These are phyloP conservation scores for Pythium coloratum DNA, from an alignment of 352 stramenopile genomes.

Conservation along the genomic window DNA sequence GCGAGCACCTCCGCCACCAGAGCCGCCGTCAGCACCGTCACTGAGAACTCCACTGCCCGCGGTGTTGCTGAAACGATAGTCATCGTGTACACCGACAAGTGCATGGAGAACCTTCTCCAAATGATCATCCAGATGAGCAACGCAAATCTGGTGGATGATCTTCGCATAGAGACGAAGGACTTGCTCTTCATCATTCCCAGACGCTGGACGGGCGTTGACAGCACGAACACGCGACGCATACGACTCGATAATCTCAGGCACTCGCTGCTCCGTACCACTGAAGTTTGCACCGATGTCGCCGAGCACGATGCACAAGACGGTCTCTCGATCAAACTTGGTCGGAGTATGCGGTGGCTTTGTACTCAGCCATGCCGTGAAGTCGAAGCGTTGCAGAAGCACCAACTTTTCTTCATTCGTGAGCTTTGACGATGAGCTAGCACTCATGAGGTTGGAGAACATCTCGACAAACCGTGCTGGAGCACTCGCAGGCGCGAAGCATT, in stretches of 20 bases:
- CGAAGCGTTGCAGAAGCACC: slow-evolving; percentile 68
- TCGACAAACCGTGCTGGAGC: slow-evolving; percentile 78
- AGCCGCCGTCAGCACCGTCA: slow-evolving; percentile 8
- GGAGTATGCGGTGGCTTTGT: slow-evolving; percentile 46
- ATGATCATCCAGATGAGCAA: slow-evolving; percentile 70
- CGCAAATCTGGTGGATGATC: slow-evolving; percentile 67
- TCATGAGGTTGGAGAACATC: slow-evolving; percentile 89
- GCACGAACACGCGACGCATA: not conserved
- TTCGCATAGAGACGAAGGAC: slow-evolving; percentile 76
- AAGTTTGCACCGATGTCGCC: slow-evolving; percentile 55
- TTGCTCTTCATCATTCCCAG: slow-evolving; percentile 32
- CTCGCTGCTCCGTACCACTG: not conserved
- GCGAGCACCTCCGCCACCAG: slow-evolving; percentile 12
- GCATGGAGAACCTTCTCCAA: slow-evolving; percentile 80
- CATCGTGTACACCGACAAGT: slow-evolving; percentile 76
- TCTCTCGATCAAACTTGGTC: slow-evolving; percentile 83
- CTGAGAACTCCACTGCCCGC: not conserved
- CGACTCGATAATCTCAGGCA: slow-evolving; percentile 1
- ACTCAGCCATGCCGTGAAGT: slow-evolving; percentile 75
- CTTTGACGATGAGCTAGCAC: slow-evolving; percentile 60
- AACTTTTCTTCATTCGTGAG: slow-evolving; percentile 75
- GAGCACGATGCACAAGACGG: slow-evolving; percentile 74
- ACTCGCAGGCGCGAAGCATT: slow-evolving; percentile 79
- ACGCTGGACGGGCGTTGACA: not conserved
- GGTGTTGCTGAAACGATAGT: slow-evolving; percentile 69